phyloP scores from a whole-genome alignment of 108 stramenopile genomes.

The Fragilaria crotonensis region DNA sequence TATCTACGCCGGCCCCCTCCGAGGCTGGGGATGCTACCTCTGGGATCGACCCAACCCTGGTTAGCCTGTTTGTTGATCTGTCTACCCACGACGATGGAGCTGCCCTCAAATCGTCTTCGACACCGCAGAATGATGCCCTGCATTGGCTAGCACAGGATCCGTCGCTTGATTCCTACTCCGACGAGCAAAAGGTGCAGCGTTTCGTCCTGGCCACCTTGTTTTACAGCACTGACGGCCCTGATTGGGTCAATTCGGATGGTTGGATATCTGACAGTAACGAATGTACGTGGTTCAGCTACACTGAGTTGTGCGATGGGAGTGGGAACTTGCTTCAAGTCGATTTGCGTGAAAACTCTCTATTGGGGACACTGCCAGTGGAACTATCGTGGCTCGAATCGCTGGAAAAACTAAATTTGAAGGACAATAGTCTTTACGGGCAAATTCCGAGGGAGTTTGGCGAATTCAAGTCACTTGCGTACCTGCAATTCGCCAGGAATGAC shows the following conservation, averaged over 20 bases:
- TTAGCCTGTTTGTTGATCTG: not conserved
- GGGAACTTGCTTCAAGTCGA: not conserved
- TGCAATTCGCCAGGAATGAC: constrained; percentile 2
- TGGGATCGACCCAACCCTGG: not conserved
- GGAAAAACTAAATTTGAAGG: constrained; percentile 23
- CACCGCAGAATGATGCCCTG: not conserved
- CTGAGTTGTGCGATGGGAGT: not conserved
- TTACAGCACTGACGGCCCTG: constrained; percentile 2
- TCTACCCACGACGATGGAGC: not conserved
- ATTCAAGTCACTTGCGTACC: not conserved
- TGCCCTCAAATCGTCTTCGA: not conserved
- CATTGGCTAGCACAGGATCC: not conserved
- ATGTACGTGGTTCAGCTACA: not conserved
- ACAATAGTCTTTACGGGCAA: constrained; percentile 31
- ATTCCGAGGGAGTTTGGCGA: constrained; percentile 16
- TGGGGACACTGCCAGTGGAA: constrained; percentile 19
- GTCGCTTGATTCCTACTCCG: not conserved
- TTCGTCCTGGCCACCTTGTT: constrained; percentile 5
- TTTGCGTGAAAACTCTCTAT: constrained; percentile 14
- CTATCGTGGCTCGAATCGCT: constrained; percentile 17
- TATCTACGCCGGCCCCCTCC: too few species aligned
- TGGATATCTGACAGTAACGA: not conserved
- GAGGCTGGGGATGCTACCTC: too few species aligned
- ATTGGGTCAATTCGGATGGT: not conserved
- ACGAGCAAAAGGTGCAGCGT: constrained; percentile 6